A percentile compares a stretch with the other conserved stretches of the same genome.
Evolutionary conservation across 164 flowering plant genomes (phyloP).

Genomic region (Malania oleifera): DNA sequence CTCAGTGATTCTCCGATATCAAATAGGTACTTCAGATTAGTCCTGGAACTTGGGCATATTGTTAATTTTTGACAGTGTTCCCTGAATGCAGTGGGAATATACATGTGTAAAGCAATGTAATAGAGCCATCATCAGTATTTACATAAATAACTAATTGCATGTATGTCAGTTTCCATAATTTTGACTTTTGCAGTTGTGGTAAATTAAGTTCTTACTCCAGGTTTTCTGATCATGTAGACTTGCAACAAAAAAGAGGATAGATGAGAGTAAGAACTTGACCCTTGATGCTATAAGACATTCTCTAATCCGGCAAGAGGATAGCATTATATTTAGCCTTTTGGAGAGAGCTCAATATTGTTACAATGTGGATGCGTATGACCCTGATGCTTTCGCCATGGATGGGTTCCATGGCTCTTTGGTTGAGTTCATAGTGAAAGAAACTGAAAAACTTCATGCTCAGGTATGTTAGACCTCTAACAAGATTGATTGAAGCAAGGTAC

Average conservation of each 20-base stretch:
- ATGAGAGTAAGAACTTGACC: conserved; percentile 72
- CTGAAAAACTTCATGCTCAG: conserved; percentile 90
- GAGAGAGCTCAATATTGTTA: conserved; percentile 83
- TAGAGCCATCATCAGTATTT: no score
- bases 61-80: no score
- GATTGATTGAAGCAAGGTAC: not conserved
- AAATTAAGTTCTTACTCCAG: conserved; percentile 1
- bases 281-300: conserved; percentile 70
- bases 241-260: conserved; percentile 49
- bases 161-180: no score
- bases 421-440: conserved; percentile 73
- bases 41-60: no score
- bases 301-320: conserved; percentile 88
- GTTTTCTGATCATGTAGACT: conserved; percentile 27
- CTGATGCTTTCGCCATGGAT: conserved; percentile 49
- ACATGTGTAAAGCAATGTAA: no score
- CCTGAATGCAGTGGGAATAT: no score
- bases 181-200: not conserved
- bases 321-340: conserved; percentile 79
- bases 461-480: conserved; percentile 28
- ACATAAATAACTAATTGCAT: no score
- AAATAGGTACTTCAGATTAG: not conserved
- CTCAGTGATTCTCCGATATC: not conserved
- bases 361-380: conserved; percentile 69
- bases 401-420: conserved; percentile 77